Base-by-base conservation (phyloP, 495 filamentous ascomycete genomes). In the Aspergillus biplanus region DNA sequence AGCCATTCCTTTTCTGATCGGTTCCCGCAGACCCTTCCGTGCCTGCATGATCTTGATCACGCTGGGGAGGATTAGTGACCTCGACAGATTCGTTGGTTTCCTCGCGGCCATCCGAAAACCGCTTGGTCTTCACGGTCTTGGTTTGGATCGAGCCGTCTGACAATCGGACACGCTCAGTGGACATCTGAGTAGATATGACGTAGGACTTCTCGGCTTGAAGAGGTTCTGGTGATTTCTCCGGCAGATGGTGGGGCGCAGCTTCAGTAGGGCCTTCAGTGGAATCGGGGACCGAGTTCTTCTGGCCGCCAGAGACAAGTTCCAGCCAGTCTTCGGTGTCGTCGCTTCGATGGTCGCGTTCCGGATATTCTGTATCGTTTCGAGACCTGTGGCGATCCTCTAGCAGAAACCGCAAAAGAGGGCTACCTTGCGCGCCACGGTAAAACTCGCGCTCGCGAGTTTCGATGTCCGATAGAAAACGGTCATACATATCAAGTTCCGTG, bases 61-160 rank as follows among this genome's bases (percentile, higher is more conserved):
- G 61, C 52, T 73, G 72, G 31, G 67, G 65, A 13, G 73, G 66
- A 47, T 71, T 69, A 6, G 61, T 61, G 33, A 74, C 63, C 50
- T 82, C 78, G 8, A 75, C 71, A 12, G 71, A 74, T 13, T 84
- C 82, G 7, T 84, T 81, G 32, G 66, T 83, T 65, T 87, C 85
- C 65, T 89, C 87, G 21, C 82, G 74, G 6, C 88, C 88, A 78
- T 91, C 87, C 0, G 83, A 77, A 67, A 85, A 91, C 6, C 82
- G 75, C 69, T 85, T 86, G 52, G 85, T 88, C 12, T 86, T 71
- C 11, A 85, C 73, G n/a, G 83, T 82, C 63, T 79, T 86, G 5
- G 84, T 90, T 52, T 83, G 78, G 6, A 87, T 72, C 6, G 84
- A 86, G 7, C 88, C 88, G 73, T 90, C 87, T 4, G 85, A 71